phyloP scores from a whole-genome alignment of 768 basidiomycete species.

The Auriculariales sp. region DNA sequence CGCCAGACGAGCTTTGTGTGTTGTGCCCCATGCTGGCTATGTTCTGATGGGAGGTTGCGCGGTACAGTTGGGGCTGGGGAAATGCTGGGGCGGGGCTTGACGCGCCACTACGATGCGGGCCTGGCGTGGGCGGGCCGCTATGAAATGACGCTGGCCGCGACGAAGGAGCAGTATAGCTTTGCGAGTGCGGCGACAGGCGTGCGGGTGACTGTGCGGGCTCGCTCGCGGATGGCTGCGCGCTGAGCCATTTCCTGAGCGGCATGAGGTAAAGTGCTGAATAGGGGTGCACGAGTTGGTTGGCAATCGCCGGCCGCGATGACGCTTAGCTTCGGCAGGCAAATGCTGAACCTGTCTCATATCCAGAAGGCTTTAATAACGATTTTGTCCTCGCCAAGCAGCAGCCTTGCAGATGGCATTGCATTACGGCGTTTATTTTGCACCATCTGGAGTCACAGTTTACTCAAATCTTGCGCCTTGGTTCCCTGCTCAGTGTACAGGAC shows the following conservation, averaged over 20 bases:
- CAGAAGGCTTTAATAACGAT: too few relatives aligned
- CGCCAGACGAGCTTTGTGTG: constrained; percentile 7
- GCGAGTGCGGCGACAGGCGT: neutral
- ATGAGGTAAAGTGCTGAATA: neutral
- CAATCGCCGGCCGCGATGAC: too few relatives aligned
- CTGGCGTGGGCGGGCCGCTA: neutral
- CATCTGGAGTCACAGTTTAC: too few relatives aligned
- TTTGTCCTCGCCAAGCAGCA: too few relatives aligned
- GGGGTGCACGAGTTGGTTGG: too few relatives aligned
- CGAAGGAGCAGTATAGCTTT: neutral
- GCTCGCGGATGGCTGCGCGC: neutral
- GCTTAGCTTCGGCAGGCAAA: too few relatives aligned
- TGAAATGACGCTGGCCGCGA: neutral
- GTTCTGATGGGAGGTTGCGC: constrained; percentile 22
- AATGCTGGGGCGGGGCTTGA: constrained; percentile 20
- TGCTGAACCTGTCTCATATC: too few relatives aligned
- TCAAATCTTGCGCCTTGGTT: too few relatives aligned
- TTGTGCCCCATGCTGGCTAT: constrained; percentile 15
- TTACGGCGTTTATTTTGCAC: too few relatives aligned
- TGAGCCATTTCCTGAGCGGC: neutral
- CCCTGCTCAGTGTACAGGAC: too few relatives aligned
- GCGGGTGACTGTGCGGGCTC: neutral
- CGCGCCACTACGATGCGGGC: neutral
- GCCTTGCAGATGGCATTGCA: too few relatives aligned
- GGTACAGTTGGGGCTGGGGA: constrained; percentile 38